Evolutionary conservation across 2,329 filamentous ascomycete genomes (phyloP).

Genomic region (Lachnellula hyalina): DNA sequence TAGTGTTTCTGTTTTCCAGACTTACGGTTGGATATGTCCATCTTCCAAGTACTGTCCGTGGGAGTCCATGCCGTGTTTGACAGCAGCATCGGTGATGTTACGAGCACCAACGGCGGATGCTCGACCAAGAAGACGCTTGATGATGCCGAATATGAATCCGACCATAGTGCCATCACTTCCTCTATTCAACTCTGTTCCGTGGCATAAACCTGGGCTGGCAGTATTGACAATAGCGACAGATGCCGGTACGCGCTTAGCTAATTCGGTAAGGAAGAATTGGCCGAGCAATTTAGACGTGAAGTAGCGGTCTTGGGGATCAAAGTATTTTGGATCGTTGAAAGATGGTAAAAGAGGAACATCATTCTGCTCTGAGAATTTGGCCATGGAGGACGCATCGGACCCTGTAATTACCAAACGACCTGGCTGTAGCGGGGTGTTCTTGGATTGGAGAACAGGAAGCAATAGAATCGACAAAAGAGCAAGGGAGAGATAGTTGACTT

Average conservation of each 20-base stretch:
- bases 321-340: slow-evolving; percentile 1
- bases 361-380: not conserved
- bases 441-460: slow-evolving; percentile 23
- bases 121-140: slow-evolving; percentile 6
- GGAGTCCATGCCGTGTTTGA: not conserved
- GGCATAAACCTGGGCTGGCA: slow-evolving; percentile 4
- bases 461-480: slow-evolving; percentile 19
- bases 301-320: slow-evolving; percentile 3
- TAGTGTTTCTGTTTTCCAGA: too few species aligned
- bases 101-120: slow-evolving; percentile 1
- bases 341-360: not conserved
- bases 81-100: slow-evolving; percentile 5
- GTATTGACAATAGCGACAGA: slow-evolving; percentile 6
- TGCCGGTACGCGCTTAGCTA: slow-evolving; percentile 3
- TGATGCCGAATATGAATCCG: not conserved
- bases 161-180: not conserved
- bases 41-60: slow-evolving; percentile 11
- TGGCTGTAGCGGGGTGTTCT: not conserved
- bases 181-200: slow-evolving; percentile 1
- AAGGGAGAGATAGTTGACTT: slow-evolving; percentile 29
- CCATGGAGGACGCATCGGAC: not conserved
- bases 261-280: slow-evolving; percentile 10
- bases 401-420: not conserved
- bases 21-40: slow-evolving; percentile 8
- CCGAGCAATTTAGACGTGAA: slow-evolving; percentile 8